Percentiles rank a stretch among this genome's conserved stretches.
Evolutionary conservation across 805 yeast species (phyloP).

Genomic region (Teunomyces gatunensis): DNA sequence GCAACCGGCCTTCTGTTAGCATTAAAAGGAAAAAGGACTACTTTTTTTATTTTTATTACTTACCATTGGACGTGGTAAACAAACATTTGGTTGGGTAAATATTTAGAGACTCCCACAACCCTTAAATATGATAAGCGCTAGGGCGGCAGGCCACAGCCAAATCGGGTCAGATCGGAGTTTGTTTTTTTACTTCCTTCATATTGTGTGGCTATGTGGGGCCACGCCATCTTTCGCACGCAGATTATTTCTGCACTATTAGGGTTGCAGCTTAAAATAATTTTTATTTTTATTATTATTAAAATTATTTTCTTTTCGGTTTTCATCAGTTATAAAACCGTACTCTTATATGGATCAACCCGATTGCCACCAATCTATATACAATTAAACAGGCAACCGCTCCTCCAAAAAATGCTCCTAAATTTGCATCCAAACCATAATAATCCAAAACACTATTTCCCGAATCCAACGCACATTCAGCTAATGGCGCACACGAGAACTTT

Average conservation of each 20-base stretch:
- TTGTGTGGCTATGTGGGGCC: neutral
- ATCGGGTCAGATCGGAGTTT: neutral
- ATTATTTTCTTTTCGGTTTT: neutral
- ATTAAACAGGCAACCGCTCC: slow-evolving; percentile 39
- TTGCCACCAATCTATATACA: slow-evolving; percentile 41
- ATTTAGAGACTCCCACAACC: neutral
- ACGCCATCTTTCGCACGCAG: neutral
- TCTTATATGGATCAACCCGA: slow-evolving; percentile 13
- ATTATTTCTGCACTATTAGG: neutral
- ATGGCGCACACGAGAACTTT: slow-evolving; percentile 47
- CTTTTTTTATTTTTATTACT: neutral
- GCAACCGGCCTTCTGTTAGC: neutral
- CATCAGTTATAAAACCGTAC: slow-evolving; percentile 9
- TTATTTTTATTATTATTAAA: neutral
- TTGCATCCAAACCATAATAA: slow-evolving; percentile 42
- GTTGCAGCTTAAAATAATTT: neutral
- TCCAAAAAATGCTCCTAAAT: slow-evolving; percentile 37
- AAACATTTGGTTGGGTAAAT: neutral
- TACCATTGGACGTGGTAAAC: slow-evolving; percentile 4
- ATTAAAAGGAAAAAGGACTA: too few relatives aligned
- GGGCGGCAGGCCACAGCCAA: neutral
- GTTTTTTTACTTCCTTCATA: neutral
- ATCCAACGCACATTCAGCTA: slow-evolving; percentile 44
- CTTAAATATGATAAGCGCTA: slow-evolving; percentile 3
- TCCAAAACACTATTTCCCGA: slow-evolving; percentile 57